These are phyloP conservation scores for Waltergamsia citrina DNA, from an alignment of 2,329 filamentous ascomycete genomes.

Conservation along the genomic window DNA sequence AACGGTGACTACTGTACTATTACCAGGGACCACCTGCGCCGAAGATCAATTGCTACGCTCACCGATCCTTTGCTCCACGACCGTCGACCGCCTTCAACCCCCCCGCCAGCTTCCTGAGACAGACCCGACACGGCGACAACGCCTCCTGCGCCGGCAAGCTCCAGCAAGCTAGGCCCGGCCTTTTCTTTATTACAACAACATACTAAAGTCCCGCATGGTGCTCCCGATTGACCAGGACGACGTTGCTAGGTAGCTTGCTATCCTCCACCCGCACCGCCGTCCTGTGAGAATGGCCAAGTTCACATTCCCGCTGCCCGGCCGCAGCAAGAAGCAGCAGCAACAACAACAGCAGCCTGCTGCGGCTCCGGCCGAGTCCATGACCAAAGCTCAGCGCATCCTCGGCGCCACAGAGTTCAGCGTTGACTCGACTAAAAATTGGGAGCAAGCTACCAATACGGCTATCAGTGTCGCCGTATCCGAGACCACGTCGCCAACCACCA, in stretches of 20 bases:
- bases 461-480: conserved; percentile 36
- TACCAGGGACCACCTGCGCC: too few relatives aligned
- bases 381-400: conserved; percentile 42
- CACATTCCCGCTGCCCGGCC: conserved; percentile 27
- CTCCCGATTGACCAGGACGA: too few relatives aligned
- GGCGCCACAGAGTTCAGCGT: conserved; percentile 34
- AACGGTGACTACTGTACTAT: too few relatives aligned
- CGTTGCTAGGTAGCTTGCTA: not conserved
- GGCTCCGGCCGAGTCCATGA: conserved; percentile 25
- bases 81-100: too few relatives aligned
- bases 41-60: too few relatives aligned
- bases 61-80: too few relatives aligned
- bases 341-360: conserved; percentile 15
- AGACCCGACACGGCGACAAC: too few relatives aligned
- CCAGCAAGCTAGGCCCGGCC: too few relatives aligned
- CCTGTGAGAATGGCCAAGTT: conserved; percentile 15
- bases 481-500: conserved; percentile 20
- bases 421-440: conserved; percentile 30
- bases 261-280: not conserved
- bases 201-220: too few relatives aligned
- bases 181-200: too few relatives aligned
- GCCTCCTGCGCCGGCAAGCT: too few relatives aligned
- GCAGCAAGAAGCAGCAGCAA: conserved; percentile 28
- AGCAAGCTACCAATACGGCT: conserved; percentile 29
- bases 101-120: too few relatives aligned